A percentile compares a stretch with the other conserved stretches of the same genome.
phyloP scores from a whole-genome alignment of 495 filamentous ascomycete species.

The Talaromyces adpressus region DNA sequence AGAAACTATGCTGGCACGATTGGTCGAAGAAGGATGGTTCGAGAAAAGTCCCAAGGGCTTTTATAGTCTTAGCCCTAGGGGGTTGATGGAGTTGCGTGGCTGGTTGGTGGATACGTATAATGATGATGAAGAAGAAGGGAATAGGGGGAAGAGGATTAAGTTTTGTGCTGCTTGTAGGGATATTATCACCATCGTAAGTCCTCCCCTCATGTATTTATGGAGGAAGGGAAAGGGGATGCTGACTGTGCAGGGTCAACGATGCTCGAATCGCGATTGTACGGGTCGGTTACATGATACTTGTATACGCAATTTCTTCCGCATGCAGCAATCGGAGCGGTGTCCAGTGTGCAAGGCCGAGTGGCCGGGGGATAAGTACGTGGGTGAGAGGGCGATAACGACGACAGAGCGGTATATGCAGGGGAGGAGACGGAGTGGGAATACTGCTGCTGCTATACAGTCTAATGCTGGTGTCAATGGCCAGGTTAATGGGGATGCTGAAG shows the following conservation, averaged over 20 bases:
- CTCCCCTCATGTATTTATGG: constrained; percentile 4
- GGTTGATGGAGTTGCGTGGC: constrained; percentile 72
- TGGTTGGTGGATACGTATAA: constrained; percentile 87
- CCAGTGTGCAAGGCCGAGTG: constrained; percentile 67
- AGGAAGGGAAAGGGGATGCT: neutral
- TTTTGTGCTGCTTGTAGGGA: constrained; percentile 85
- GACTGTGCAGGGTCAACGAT: constrained; percentile 63
- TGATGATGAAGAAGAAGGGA: constrained; percentile 47
- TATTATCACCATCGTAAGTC: constrained; percentile 69
- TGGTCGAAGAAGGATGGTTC: constrained; percentile 81
- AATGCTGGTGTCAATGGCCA: neutral
- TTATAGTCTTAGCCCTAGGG: constrained; percentile 68
- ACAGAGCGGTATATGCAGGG: constrained; percentile 20
- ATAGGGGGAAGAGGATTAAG: constrained; percentile 58
- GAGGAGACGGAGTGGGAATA: constrained; percentile 23
- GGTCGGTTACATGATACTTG: constrained; percentile 76
- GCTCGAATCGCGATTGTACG: constrained; percentile 57
- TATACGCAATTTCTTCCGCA: constrained; percentile 61
- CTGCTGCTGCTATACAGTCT: constrained; percentile 3
- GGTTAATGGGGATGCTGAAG: neutral
- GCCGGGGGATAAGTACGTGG: constrained; percentile 70
- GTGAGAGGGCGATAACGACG: constrained; percentile 60
- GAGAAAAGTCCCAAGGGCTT: constrained; percentile 62
- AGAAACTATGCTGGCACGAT: constrained; percentile 56
- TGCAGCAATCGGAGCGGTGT: constrained; percentile 56